Evolutionary conservation across 176 grass and related monocot species (phyloP).

Genomic region (Eragrostis curvula): DNA sequence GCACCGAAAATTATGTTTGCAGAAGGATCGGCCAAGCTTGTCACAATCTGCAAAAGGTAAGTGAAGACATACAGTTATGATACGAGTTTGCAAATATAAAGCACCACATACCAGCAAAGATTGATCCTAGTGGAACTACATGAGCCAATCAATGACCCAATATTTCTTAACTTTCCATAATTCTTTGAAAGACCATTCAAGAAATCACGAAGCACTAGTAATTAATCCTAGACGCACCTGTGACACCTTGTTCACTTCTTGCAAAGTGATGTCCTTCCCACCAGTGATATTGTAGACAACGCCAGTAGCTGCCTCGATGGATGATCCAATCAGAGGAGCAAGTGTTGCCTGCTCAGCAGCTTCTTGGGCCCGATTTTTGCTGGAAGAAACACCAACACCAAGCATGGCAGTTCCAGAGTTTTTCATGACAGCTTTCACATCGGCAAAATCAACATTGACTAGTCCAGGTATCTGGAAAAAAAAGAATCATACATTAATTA

Average conservation of each 20-base stretch:
- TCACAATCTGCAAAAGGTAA: constrained; percentile 72
- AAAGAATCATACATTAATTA: too few relatives aligned
- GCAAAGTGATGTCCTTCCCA: constrained; percentile 94
- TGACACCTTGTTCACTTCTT: constrained; percentile 96
- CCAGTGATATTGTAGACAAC: constrained; percentile 98
- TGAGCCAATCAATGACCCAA: not conserved
- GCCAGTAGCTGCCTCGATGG: constrained; percentile 86
- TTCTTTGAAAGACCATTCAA: not conserved
- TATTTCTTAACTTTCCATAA: not conserved
- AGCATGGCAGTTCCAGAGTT: constrained; percentile 97
- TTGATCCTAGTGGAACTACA: not conserved
- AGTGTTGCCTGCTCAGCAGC: constrained; percentile 97
- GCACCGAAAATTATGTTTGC: constrained; percentile 98
- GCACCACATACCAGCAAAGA: not conserved
- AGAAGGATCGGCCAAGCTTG: constrained; percentile 92
- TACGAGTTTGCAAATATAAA: not conserved
- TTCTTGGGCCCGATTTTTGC: constrained; percentile 94
- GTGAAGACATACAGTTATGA: not conserved
- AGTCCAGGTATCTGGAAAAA: constrained; percentile 97
- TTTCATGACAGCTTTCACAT: constrained; percentile 97
- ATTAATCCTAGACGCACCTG: constrained; percentile 53
- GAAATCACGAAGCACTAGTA: not conserved
- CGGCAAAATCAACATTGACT: constrained; percentile 98
- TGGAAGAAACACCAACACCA: constrained; percentile 83
- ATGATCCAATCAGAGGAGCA: constrained; percentile 93